These are phyloP conservation scores for Talaromyces piceae DNA, from an alignment of 2,329 filamentous ascomycete genomes.

Conservation along the genomic window DNA sequence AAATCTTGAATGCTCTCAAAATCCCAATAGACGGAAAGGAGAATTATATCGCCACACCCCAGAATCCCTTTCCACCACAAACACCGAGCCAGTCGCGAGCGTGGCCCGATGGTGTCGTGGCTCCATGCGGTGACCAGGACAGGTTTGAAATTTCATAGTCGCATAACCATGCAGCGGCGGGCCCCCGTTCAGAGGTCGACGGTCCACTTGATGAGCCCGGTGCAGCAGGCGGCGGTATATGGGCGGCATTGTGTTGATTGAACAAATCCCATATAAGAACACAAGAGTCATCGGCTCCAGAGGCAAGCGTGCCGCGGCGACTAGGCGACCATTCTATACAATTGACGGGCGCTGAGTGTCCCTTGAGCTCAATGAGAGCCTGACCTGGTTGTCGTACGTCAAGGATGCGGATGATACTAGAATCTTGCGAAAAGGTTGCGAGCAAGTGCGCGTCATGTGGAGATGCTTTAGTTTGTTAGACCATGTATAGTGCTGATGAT, in stretches of 20 bases:
- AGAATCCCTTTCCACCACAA: slow-evolving; percentile 39
- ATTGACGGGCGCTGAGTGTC: slow-evolving; percentile 78
- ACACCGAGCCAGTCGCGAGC: slow-evolving; percentile 38
- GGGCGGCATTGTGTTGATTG: slow-evolving; percentile 52
- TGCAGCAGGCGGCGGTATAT: slow-evolving; percentile 31
- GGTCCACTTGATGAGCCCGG: slow-evolving; percentile 9
- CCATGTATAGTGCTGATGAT: neutral
- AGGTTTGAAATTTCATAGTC: slow-evolving; percentile 42
- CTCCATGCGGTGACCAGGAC: slow-evolving; percentile 39
- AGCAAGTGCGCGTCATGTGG: slow-evolving; percentile 93
- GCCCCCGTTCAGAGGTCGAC: slow-evolving; percentile 35
- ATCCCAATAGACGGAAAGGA: no score
- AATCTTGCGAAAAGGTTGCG: slow-evolving; percentile 94
- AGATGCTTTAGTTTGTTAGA: slow-evolving; percentile 51
- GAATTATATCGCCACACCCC: slow-evolving; percentile 36
- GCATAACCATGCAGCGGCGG: slow-evolving; percentile 39
- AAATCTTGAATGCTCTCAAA: neutral
- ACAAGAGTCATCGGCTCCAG: slow-evolving; percentile 83
- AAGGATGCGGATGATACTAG: slow-evolving; percentile 83
- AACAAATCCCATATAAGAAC: slow-evolving; percentile 93
- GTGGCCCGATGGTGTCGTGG: slow-evolving; percentile 26
- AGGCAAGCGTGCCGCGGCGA: slow-evolving; percentile 79
- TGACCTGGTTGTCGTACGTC: slow-evolving; percentile 95
- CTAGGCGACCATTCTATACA: slow-evolving; percentile 93
- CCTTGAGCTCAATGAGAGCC: slow-evolving; percentile 84